Evolutionary conservation across 371 early-diverging fungal species (phyloP), one percentile per base, ranked within the genome.

Genomic region (Rhizopus stolonifer): DNA sequence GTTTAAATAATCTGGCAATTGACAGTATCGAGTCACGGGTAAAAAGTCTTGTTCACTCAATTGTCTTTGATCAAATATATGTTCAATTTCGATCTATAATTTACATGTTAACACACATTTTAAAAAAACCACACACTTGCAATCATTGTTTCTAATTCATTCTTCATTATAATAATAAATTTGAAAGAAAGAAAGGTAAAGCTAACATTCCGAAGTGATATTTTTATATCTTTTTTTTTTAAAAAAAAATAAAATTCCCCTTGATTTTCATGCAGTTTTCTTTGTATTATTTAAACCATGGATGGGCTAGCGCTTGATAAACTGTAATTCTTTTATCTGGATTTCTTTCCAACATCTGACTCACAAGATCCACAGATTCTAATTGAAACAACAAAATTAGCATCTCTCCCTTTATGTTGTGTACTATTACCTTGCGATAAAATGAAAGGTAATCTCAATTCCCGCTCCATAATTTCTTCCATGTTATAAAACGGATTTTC

Each of bases 1-100:
- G 52, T 77, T 85, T 67, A 88, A 66, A 49, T 81, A 87, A 15
- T 80, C 66, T 13, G 86, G 84, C 29, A 88, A 50, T 3, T 65
- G 74, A 51, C 81, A 81, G 18, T 74, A 75, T 47, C 77, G 65
- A 18, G 82, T 78, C 7, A 88, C 77, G 3, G 73, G 56, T 17
- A 79, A 61, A 52, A 85, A 84, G 2, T 72, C 65, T 0, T 60
- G 53, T 58, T 80, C 82, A n/a, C 63, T 32, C 34, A 84, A 40
- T 29, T 34, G 42, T 19, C 31, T 43, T 23, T 52, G 17, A 15
- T 56, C 32, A 29, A 49, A 61, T 21, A 44, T 26, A 6, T 61
- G 43, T 21, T 53, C 47, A 18, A 61, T 57, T 26, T 18, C 48
- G 24, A 43, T 48, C 49, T 56, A 52, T 31, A 39, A 29, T 29